Evolutionary conservation across 768 basidiomycete species (phyloP), one percentile per base, ranked within the genome.

Genomic region (Sporobolomyces phaffii): DNA sequence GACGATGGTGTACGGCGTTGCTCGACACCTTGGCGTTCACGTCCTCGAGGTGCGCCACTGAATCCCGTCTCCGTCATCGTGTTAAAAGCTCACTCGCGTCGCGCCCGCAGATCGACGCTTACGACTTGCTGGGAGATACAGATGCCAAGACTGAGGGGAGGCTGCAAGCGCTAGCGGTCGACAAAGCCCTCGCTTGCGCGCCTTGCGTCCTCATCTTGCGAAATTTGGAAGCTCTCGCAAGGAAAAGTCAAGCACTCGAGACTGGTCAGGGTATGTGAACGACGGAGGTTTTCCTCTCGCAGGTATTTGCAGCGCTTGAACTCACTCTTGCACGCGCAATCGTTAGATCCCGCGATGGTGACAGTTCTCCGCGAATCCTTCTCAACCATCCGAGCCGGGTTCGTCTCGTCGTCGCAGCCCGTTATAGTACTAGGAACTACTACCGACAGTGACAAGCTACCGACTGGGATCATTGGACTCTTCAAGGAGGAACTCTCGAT

Each of bases 401-500:
- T 86, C 83, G 82, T 78, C 64, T 75, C 81, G 34, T 82, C 83
- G 3, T 86, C 85, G 1, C 86, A 83, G 68, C 91, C 92, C 6
- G 84, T 88, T 4, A 76, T 96, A 29, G 80, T 91, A 4, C 75
- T 91, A 57, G 93, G 83, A 11, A 91, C 88, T 3, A 86, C 86
- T 1, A 82, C 82, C 38, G 87, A 88, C 49, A 78, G 82, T 5
- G 84, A 84, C n/a, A 81, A 81, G 24, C 79, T 92, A 20, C 85
- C 89, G 3, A 75, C 83, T 1, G 81, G 81, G 3, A 77, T 94
- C 2, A 75, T 87, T 28, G 81, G 83, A 11, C 84, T 82, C 64
- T 94, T 97, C 80, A 97, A 96, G 75, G 89, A 93, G 74, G 87
- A 91, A 70, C 80, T 96, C 26, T 75, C 77, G 1, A 83, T 93